Percentiles rank a stretch among this genome's conserved stretches.
phyloP scores from a whole-genome alignment of 2,329 filamentous ascomycete genomes.

The Trichoderma lentiforme region DNA sequence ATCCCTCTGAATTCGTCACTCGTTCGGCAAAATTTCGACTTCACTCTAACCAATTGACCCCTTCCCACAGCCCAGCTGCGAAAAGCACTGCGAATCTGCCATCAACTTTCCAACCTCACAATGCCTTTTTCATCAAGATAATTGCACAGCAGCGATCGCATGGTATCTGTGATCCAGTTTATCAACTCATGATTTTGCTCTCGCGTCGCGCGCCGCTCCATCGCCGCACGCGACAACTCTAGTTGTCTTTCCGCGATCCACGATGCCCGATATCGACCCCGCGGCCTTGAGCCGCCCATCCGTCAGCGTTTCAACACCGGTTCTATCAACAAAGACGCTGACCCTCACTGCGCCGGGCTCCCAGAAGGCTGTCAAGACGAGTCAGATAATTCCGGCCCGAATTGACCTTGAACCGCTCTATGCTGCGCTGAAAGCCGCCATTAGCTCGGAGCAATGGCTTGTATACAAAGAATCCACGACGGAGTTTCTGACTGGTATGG shows the following conservation, averaged over 20 bases:
- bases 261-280: conserved; percentile 69
- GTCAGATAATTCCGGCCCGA: conserved; percentile 60
- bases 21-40: conserved; percentile 33
- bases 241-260: conserved; percentile 28
- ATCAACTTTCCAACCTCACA: conserved; percentile 40
- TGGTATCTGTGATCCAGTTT: conserved; percentile 33
- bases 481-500: conserved; percentile 60
- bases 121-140: conserved; percentile 46
- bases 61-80: conserved; percentile 24
- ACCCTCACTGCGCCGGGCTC: conserved; percentile 48
- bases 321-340: conserved; percentile 56
- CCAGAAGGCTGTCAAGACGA: conserved; percentile 55
- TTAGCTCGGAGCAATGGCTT: conserved; percentile 60
- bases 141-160: conserved; percentile 42
- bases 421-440: conserved; percentile 56
- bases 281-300: conserved; percentile 63
- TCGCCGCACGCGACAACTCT: conserved; percentile 46
- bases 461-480: conserved; percentile 61
- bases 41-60: conserved; percentile 32
- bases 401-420: conserved; percentile 67
- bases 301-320: conserved; percentile 55
- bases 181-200: conserved; percentile 43
- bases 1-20: conserved; percentile 21
- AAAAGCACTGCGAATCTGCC: conserved; percentile 29
- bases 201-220: conserved; percentile 44